Evolutionary conservation across 225 moss, liverwort and hornwort genomes (phyloP).

Genomic region (Straminergon stramineum): DNA sequence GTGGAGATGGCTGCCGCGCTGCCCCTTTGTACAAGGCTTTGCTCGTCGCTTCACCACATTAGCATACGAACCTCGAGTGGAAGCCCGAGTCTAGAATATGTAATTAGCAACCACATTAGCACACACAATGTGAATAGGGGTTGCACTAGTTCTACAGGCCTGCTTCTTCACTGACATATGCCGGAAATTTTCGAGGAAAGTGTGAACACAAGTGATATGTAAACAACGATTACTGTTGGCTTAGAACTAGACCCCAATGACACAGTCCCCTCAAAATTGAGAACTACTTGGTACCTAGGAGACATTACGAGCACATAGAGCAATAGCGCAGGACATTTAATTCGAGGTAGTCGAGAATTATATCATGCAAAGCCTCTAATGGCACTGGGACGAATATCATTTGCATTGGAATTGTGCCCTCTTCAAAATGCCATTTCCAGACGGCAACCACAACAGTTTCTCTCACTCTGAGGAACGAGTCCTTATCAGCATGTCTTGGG

Average conservation of each 20-base stretch:
- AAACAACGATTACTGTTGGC: neutral
- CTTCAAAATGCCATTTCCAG: neutral
- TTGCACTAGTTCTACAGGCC: neutral
- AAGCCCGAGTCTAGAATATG: neutral
- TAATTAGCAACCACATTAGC: neutral
- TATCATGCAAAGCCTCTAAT: neutral
- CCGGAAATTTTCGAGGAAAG: no score
- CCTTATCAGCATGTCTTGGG: neutral
- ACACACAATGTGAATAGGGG: neutral
- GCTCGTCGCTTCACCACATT: slow-evolving; percentile 28
- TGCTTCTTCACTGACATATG: neutral
- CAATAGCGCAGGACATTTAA: neutral
- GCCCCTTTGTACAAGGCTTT: slow-evolving; percentile 27
- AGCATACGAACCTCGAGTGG: slow-evolving; percentile 37
- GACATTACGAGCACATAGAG: neutral
- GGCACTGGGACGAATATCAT: neutral
- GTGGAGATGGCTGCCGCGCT: slow-evolving; percentile 41
- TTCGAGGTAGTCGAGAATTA: neutral
- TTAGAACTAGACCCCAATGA: neutral
- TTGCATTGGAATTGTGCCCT: neutral
- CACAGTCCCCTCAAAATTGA: no score
- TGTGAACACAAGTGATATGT: neutral
- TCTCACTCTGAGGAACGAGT: neutral
- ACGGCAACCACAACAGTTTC: neutral
- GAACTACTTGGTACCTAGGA: neutral